Conservation (phyloP, 495 filamentous ascomycete genomes). For the Cercophora scortea region DNA sequence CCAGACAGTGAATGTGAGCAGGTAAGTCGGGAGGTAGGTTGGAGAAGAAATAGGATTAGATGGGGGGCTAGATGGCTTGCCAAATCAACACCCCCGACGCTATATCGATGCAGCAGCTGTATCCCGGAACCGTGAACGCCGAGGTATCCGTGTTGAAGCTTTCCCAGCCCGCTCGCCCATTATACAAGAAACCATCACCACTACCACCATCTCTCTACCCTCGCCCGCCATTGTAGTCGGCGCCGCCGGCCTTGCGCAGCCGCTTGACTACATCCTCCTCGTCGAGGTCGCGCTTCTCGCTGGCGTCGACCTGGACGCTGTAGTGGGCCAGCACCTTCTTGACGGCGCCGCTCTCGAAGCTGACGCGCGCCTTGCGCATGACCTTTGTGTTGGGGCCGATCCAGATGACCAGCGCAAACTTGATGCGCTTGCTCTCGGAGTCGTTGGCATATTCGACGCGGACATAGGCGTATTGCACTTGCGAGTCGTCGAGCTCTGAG, state of each 20-base stretch:
- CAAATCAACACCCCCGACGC: too few relatives aligned
- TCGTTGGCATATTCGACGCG: slow-evolving; percentile 54
- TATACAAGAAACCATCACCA: background rate
- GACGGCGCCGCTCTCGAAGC: slow-evolving; percentile 49
- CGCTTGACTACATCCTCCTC: slow-evolving; percentile 44
- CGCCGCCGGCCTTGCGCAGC: slow-evolving; percentile 48
- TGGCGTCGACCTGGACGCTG: slow-evolving; percentile 44
- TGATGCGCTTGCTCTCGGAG: slow-evolving; percentile 49
- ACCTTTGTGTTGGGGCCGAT: slow-evolving; percentile 47
- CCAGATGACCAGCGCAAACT: slow-evolving; percentile 51
- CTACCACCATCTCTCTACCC: slow-evolving; percentile 20
- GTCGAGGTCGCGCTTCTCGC: slow-evolving; percentile 42
- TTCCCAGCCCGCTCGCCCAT: too few relatives aligned
- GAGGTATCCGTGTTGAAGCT: background rate
- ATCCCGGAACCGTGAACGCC: background rate
- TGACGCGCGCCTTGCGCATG: slow-evolving; percentile 52
- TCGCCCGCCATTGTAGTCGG: slow-evolving; percentile 52
- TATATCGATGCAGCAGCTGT: too few relatives aligned
- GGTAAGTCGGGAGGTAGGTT: too few relatives aligned
- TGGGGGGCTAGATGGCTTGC: too few relatives aligned
- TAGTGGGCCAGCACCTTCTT: slow-evolving; percentile 48
- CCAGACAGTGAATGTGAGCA: too few relatives aligned
- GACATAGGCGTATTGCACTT: slow-evolving; percentile 51
- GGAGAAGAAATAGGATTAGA: too few relatives aligned
- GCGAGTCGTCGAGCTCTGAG: slow-evolving; percentile 32